Evolutionary conservation across 2,329 filamentous ascomycete species (phyloP), one percentile per base, ranked within the genome.

Genomic region (Pestalotiopsis sp.): DNA sequence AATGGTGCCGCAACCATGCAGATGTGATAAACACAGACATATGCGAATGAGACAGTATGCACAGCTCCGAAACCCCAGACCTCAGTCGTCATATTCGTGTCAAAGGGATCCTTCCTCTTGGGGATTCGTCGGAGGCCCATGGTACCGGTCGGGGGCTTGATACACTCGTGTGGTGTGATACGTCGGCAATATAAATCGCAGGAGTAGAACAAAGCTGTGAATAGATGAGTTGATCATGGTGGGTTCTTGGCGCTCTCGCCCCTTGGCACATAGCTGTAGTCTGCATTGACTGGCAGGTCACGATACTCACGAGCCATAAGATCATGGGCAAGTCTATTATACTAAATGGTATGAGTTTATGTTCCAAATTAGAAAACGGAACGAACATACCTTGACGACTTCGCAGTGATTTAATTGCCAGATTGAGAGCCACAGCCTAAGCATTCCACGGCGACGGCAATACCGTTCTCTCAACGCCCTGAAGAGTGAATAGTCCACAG

Each of bases 321-420:
- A 23, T 57, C 52, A 57, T 1, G 52, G 20, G 52, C 52, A 57
- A 57, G 52, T n/a, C 52, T 57, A n/a, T 57, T 11, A 23, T 57
- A 57, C 52, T 57, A n/a, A n/a, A 57, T 57, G 20, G 14, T n/a
- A 57, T n/a, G 17, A 57, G 52, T n/a, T n/a, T 3, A 57, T 57
- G 14, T 13, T 57, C 20, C 11, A 17, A 23, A 23, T 17, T 57
- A 17, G 14, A n/a, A 13, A 17, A 13, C n/a, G 17, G 14, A n/a
- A 23, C 6, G 14, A n/a, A 4, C 9, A 4, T 60, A 66, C 64
- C 64, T 60, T 66, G 27, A 66, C 64, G 39, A 66, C 45, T 25
- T 66, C 64, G 11, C 64, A 66, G 52, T 66, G 38, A 12, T 66
- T 23, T 9, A 59, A 52, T 12, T 45, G 64, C 49, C 64, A 66